Evolutionary conservation across 108 stramenopile species (phyloP).

Genomic region (Nitzschia inconspicua): DNA sequence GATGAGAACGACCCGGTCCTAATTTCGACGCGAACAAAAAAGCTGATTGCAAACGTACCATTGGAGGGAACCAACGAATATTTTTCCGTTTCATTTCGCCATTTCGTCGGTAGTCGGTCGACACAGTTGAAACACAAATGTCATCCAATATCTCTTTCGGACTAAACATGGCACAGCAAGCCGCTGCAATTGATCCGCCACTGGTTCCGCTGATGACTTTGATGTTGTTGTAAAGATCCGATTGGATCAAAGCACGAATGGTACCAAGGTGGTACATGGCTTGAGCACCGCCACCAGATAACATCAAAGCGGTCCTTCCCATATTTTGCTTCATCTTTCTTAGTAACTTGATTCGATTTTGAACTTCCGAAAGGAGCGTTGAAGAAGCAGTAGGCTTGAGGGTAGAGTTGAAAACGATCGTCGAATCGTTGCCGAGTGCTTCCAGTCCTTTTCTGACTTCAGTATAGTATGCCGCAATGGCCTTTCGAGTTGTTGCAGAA

Average conservation of each 20-base stretch:
- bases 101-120: constrained; percentile 73
- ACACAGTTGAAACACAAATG: constrained; percentile 77
- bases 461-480: constrained; percentile 62
- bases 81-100: constrained; percentile 80
- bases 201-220: constrained; percentile 88
- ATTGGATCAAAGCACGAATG: constrained; percentile 80
- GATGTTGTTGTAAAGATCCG: constrained; percentile 73
- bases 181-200: constrained; percentile 87
- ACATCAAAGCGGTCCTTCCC: constrained; percentile 87
- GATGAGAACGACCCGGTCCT: no score
- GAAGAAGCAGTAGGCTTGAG: background rate
- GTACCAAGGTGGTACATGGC: constrained; percentile 94
- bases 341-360: constrained; percentile 61
- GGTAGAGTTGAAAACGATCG: constrained; percentile 7
- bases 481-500: constrained; percentile 51
- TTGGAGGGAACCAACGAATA: constrained; percentile 85
- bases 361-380: constrained; percentile 31
- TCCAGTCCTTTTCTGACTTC: constrained; percentile 76
- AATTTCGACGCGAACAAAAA: background rate
- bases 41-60: no score
- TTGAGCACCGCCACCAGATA: constrained; percentile 90
- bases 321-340: constrained; percentile 86
- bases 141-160: constrained; percentile 71
- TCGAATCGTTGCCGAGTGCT: constrained; percentile 41
- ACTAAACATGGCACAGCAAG: constrained; percentile 83